phyloP scores from a whole-genome alignment of 129 eudicot genomes.

The Saposhnikovia divaricata region DNA sequence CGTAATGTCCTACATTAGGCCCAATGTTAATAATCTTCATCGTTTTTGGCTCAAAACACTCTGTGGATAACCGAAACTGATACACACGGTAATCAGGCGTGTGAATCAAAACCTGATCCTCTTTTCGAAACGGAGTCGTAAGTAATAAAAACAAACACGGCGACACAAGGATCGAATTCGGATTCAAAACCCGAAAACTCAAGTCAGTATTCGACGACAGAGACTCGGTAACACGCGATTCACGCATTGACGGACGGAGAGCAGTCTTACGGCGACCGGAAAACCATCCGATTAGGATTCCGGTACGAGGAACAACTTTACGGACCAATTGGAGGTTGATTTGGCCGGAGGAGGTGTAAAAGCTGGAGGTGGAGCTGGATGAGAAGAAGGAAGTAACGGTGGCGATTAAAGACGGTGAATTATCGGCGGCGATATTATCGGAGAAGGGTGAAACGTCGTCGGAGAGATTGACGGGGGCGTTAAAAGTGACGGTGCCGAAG shows the following conservation, averaged over 20 bases:
- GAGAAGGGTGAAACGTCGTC: constrained; percentile 51
- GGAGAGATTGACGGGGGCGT: constrained; percentile 48
- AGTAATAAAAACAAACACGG: constrained; percentile 57
- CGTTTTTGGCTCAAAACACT: constrained; percentile 44
- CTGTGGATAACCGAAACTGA: constrained; percentile 29
- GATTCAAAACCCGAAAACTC: constrained; percentile 26
- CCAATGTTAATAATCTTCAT: constrained; percentile 66
- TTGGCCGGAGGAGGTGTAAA: constrained; percentile 33
- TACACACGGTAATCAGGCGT: constrained; percentile 70
- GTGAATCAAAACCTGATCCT: constrained; percentile 52
- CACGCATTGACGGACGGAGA: constrained; percentile 79
- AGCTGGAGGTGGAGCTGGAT: constrained; percentile 34
- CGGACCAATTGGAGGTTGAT: constrained; percentile 24
- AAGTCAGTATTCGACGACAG: constrained; percentile 29
- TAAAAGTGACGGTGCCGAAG: constrained; percentile 56
- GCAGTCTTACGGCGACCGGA: constrained; percentile 76
- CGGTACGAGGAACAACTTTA: constrained; percentile 25
- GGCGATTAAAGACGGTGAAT: constrained; percentile 21
- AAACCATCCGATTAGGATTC: constrained; percentile 68
- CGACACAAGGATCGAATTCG: constrained; percentile 21
- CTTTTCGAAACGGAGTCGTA: constrained; percentile 53
- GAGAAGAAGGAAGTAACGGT: constrained; percentile 47
- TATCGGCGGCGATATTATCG: neutral
- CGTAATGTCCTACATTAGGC: constrained; percentile 70
- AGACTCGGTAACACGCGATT: constrained; percentile 30